Base-by-base conservation (phyloP, 129 eudicot species). In the Tagetes erecta region DNA sequence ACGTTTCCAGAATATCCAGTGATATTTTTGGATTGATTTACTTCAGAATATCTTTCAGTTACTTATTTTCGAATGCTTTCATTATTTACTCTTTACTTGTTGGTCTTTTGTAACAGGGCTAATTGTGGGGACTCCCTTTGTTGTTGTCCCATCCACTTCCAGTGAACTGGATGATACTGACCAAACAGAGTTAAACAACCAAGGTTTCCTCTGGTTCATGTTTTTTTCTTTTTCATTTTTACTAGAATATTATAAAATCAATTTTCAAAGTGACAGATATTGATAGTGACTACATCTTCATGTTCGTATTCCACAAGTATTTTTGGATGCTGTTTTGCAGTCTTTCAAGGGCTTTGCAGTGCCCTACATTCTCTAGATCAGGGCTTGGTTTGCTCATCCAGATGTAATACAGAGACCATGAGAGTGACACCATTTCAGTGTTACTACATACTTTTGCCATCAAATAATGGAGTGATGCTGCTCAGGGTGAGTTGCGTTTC, bases 341-440 rank as follows among this genome's bases (percentile, higher is more conserved):
- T 86, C 76, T 88, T 90, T 58, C 88, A 78, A 67, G 96, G 89
- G 80, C 86, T 94, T 70, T 88, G 97, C 77, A 79, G 83, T 68
- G 73, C 79, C 49, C 88, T 94, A 52, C 80, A 86, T 80, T 75
- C 84, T 80, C 85, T 87, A n/a, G 95, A 90, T 72, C 92, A 87
- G 76, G 98, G 96, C n/a, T 80, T 93, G 67, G 78, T 93, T 63
- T 94, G 98, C 88, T 86, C 85, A 76, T 90, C 98, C 45, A 72
- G 68, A 74, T 82, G 91, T 82, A 94, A 90, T 67, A 78, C 88
- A 73, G 97, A 90, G 82, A 90, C 87, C 27, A 67, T 72, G 83
- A 86, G 66, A 68, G 87, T 82, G 81, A 86, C 96, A 80, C 78
- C 86, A 39, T 88, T 94, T 55, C 83, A 47, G 80, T 94, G 95